Evolutionary conservation across 129 eudicot species (phyloP).

Genomic region (Helichrysum umbraculigerum): DNA sequence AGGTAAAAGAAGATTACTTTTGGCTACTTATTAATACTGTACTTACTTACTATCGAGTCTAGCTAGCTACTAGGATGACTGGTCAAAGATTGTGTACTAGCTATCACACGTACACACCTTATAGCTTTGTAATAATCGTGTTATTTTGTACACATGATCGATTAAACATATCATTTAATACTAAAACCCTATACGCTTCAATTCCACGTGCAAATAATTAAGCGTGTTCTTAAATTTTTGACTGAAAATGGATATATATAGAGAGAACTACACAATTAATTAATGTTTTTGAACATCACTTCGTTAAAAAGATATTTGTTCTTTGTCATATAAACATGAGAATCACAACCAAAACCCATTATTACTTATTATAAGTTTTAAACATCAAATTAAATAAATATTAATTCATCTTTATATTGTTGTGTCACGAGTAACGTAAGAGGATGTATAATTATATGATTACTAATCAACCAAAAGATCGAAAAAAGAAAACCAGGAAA

Average conservation of each 20-base stretch:
- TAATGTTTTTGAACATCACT: too few relatives aligned
- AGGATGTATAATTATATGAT: background rate
- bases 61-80: conserved; percentile 25
- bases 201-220: background rate
- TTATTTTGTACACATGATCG: background rate
- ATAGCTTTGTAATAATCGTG: too few relatives aligned
- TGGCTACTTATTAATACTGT: conserved; percentile 12
- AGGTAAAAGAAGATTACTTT: conserved; percentile 22
- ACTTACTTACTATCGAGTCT: conserved; percentile 16
- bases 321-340: too few relatives aligned
- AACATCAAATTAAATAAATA: background rate
- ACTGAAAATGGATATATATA: too few relatives aligned
- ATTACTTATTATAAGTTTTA: background rate
- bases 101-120: background rate
- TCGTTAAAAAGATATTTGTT: too few relatives aligned
- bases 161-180: too few relatives aligned
- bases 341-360: too few relatives aligned
- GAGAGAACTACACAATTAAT: too few relatives aligned
- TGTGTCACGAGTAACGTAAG: conserved; percentile 2
- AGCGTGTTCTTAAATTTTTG: too few relatives aligned
- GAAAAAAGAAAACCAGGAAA: conserved; percentile 25
- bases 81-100: conserved; percentile 27
- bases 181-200: background rate
- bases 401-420: background rate
- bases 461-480: conserved; percentile 15